Conservation (phyloP, 805 yeast species). For the Metschnikowia dekortorum region DNA sequence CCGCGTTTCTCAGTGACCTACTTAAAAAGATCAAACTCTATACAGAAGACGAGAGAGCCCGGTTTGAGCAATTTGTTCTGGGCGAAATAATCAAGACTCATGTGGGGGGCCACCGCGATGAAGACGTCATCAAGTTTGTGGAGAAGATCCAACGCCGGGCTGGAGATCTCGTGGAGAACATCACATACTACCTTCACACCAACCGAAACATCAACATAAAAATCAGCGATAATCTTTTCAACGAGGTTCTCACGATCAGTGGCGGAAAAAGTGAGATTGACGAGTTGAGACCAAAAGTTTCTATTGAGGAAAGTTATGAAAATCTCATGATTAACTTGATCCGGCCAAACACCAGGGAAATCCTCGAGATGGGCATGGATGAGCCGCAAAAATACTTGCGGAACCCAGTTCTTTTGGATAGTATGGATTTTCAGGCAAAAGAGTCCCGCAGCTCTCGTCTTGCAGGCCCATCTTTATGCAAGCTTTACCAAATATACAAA, state of each 20-base stretch:
- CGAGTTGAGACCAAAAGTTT: constrained; percentile 8
- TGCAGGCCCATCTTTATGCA: constrained; percentile 20
- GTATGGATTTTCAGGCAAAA: neutral
- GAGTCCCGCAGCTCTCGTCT: constrained; percentile 4
- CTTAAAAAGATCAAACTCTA: constrained; percentile 13
- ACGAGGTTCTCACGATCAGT: constrained; percentile 30
- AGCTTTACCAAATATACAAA: constrained; percentile 63
- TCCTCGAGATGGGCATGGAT: constrained; percentile 29
- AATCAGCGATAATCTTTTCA: constrained; percentile 26
- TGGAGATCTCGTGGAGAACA: constrained; percentile 5
- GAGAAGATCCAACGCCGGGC: neutral
- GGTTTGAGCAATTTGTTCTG: constrained; percentile 5
- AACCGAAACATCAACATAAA: constrained; percentile 17
- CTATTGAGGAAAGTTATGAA: constrained; percentile 35
- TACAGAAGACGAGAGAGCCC: constrained; percentile 2
- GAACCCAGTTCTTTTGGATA: constrained; percentile 10
- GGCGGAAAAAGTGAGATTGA: constrained; percentile 22
- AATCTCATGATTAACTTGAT: constrained; percentile 35
- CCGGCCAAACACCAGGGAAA: constrained; percentile 32
- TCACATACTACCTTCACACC: constrained; percentile 17
- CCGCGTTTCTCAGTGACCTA: constrained; percentile 21
- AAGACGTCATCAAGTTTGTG: constrained; percentile 6
- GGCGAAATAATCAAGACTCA: constrained; percentile 8
- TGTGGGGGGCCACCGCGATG: constrained; percentile 7
- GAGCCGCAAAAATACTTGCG: constrained; percentile 25